Conservation (phyloP, 2,329 filamentous ascomycete genomes). For the Cercospora brassicicola region DNA sequence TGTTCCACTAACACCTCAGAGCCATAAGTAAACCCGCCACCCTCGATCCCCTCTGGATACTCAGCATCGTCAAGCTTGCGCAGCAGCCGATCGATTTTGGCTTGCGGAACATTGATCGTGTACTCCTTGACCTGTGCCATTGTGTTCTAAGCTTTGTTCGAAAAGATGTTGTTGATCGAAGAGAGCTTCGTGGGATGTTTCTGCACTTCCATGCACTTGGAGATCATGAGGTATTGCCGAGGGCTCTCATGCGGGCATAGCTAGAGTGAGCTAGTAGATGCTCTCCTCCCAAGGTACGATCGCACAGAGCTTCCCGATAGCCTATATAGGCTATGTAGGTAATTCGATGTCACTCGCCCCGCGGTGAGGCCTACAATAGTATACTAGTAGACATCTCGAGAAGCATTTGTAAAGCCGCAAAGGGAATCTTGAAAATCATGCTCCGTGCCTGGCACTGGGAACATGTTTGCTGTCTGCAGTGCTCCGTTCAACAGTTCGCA, state of each 20-base stretch:
- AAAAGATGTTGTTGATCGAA: not conserved
- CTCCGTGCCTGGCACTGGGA: too few relatives aligned
- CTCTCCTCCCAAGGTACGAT: not conserved
- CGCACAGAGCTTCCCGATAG: conserved; percentile 1
- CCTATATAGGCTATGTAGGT: too few relatives aligned
- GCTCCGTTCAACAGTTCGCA: too few relatives aligned
- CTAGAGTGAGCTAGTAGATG: not conserved
- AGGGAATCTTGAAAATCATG: too few relatives aligned
- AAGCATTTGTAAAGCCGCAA: too few relatives aligned
- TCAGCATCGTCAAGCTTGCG: conserved; percentile 20
- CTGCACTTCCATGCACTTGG: not conserved
- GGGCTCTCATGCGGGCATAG: conserved; percentile 8
- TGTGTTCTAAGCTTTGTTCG: not conserved
- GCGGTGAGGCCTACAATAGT: too few relatives aligned
- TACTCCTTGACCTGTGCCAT: conserved; percentile 23
- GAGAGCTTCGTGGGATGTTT: not conserved
- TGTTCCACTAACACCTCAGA: conserved; percentile 48
- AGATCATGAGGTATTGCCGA: not conserved
- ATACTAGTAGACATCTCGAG: too few relatives aligned
- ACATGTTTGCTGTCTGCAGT: too few relatives aligned
- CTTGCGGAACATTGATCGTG: conserved; percentile 21
- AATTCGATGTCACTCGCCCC: too few relatives aligned
- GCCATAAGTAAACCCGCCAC: conserved; percentile 59
- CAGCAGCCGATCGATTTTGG: conserved; percentile 19
- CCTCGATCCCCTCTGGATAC: conserved; percentile 25